Evolutionary conservation across 495 filamentous ascomycete species (phyloP).

Genomic region (Lophiostoma macrostomum): DNA sequence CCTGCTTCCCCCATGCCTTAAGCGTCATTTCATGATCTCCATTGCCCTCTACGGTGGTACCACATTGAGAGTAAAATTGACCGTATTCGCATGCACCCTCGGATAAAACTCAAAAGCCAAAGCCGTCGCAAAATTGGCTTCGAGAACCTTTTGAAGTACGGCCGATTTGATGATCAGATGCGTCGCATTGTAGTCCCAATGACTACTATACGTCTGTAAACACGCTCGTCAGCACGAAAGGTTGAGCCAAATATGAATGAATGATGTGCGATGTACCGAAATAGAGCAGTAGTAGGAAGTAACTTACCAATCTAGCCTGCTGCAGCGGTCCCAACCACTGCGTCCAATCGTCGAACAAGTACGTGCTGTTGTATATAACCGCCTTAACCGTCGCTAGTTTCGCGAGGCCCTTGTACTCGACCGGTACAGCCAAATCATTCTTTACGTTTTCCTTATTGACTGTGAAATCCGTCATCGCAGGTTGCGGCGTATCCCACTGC

Average conservation of each 20-base stretch:
- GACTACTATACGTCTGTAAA: not conserved
- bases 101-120: constrained; percentile 56
- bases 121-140: constrained; percentile 44
- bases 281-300: too few relatives aligned
- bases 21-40: too few relatives aligned
- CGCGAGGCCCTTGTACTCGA: constrained; percentile 51
- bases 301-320: constrained; percentile 46
- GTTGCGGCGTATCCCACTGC: constrained; percentile 51
- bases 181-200: constrained; percentile 15
- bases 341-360: constrained; percentile 58
- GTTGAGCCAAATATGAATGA: not conserved
- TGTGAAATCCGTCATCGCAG: constrained; percentile 42
- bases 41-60: too few relatives aligned
- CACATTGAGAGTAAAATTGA: constrained; percentile 51
- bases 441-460: constrained; percentile 40
- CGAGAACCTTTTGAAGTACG: constrained; percentile 46
- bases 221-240: not conserved
- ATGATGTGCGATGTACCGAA: too few relatives aligned
- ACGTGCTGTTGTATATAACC: constrained; percentile 44
- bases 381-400: constrained; percentile 53
- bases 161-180: constrained; percentile 46
- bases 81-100: constrained; percentile 43
- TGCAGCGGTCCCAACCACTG: constrained; percentile 54
- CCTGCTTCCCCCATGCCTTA: too few relatives aligned
- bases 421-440: constrained; percentile 47